Conservation (phyloP, 164 flowering plant genomes). For the Vitis labrusca region DNA sequence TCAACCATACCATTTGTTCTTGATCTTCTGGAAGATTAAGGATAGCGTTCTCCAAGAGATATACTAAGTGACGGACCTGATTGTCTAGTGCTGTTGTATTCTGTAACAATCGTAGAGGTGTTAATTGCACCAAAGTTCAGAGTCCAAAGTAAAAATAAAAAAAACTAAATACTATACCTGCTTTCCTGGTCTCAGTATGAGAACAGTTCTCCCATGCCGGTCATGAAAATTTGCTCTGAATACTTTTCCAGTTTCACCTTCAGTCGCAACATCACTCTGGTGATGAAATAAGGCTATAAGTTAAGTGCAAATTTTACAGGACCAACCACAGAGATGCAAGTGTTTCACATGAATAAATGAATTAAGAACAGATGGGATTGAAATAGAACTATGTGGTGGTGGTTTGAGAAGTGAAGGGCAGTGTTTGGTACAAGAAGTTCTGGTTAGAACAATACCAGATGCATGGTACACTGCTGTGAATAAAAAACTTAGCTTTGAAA, state of each 20-base stretch:
- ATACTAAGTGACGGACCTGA: constrained; percentile 85
- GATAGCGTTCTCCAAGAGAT: constrained; percentile 87
- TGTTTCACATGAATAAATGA: too few species aligned
- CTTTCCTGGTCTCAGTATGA: constrained; percentile 61
- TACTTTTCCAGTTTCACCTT: constrained; percentile 90
- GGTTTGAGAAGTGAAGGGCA: too few species aligned
- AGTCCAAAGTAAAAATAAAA: neutral
- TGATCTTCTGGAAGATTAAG: constrained; percentile 86
- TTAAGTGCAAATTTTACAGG: neutral
- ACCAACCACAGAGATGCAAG: neutral
- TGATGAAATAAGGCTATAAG: constrained; percentile 1
- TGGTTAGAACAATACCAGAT: too few species aligned
- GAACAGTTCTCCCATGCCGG: constrained; percentile 71
- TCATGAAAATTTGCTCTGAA: constrained; percentile 84
- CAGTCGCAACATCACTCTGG: constrained; percentile 80
- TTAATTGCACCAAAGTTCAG: neutral
- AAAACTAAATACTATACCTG: constrained; percentile 39
- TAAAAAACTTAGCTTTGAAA: too few species aligned
- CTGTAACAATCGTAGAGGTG: constrained; percentile 33
- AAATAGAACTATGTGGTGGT: too few species aligned
- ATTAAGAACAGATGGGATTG: too few species aligned
- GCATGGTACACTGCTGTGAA: too few species aligned
- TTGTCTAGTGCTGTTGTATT: constrained; percentile 70
- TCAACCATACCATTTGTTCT: constrained; percentile 92
- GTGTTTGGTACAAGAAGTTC: too few species aligned